Evolutionary conservation across 345 rosid species (phyloP), one percentile per base, ranked within the genome.

Genomic region (Theobroma cacao): DNA sequence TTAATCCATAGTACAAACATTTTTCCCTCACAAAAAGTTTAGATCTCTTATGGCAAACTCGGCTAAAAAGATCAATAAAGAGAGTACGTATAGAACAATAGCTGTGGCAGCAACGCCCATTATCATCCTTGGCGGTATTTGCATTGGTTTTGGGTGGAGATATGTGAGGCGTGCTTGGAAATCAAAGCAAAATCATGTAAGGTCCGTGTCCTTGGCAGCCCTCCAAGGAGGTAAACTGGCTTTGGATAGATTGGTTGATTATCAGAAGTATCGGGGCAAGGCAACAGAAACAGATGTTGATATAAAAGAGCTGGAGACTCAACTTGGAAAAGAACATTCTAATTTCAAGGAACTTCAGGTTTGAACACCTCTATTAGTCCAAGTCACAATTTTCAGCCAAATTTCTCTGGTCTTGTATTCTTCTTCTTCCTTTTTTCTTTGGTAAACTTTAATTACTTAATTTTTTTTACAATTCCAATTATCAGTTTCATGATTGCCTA

Each of bases 201-300:
- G 84, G 77, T 87, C 92, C 18, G 60, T 87, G 81, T 85, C 90
- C 36, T 1, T 91, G 48, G 92, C 86, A 13, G 83, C 84, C 15
- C 80, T 91, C 41, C 88, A 84, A 63, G 93, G 93, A 79, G 92
- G 92, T 8, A 85, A 80, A 66, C 14, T 84, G 33, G 89, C 89
- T 45, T 45, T 89, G 76, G 87, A 90, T 61, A 91, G 93, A 71
- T 45, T 87, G 77, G 76, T 86, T 43, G 89, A 87, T 74, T 86
- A 84, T 69, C 88, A 90, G 55, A 70, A 78, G n/a, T 82, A 85
- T 36, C 79, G 84, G 0, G 74, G 63, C n/a, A 84, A 84, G 71
- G 72, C 83, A 79, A 43, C 74, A 4, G 48, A 82, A 13, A 74
- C 72, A 34, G 74, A 72, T 0, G 79, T 43, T 58, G 86, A 89